Base-by-base conservation (phyloP, 805 yeast genomes). In the Myxozyma mucilagina region DNA sequence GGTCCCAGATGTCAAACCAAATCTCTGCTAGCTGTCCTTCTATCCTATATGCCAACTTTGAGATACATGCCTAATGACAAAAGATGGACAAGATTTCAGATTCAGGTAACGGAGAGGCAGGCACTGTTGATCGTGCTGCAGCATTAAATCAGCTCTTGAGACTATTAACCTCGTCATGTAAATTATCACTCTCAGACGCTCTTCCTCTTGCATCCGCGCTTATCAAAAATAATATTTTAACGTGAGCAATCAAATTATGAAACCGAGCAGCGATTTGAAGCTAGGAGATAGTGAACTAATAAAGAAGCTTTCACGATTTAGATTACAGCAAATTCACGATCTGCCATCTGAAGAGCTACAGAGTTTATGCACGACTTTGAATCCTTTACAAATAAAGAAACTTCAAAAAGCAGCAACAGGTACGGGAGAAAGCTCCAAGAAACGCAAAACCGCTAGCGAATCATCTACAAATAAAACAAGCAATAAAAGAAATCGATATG, bases 161-260 rank as follows among this genome's bases (percentile, higher is more conserved):
- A 20, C 16, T 61, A 5, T 24, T 63, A 9, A 63, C 65, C 5
- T 36, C 50, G 9, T 41, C 56, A 3, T 61, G 66, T 49, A 63
- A 63, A 31, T n/a, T 56, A 9, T 47, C 66, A 7, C 56, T 61
- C 20, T 16, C 59, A 4, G 31, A 34, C 13, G 57, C 66, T 11
- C 42, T 63, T 3, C 66, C 64, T 8, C 35, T 56, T 31, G 66
- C 66, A 10, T 47, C 66, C 10, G 18, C 66, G 7, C 44, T 63
- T 8, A 39, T 56, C 4, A 56, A 49, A 18, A 47, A 34, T 16
- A 59, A 66, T 8, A 44, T 62, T 13, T 34, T 47, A 9, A 60
- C 47, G 66, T 63, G 34, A 3, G 65, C 3, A 6, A 29, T 31
- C 11, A n/a, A 4, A n/a, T 14, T 36, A n/a, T 39, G 6, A 11